Percentiles rank a stretch among this genome's conserved stretches.
Conservation (phyloP, 495 filamentous ascomycete species). For the Penicillium angulare region DNA sequence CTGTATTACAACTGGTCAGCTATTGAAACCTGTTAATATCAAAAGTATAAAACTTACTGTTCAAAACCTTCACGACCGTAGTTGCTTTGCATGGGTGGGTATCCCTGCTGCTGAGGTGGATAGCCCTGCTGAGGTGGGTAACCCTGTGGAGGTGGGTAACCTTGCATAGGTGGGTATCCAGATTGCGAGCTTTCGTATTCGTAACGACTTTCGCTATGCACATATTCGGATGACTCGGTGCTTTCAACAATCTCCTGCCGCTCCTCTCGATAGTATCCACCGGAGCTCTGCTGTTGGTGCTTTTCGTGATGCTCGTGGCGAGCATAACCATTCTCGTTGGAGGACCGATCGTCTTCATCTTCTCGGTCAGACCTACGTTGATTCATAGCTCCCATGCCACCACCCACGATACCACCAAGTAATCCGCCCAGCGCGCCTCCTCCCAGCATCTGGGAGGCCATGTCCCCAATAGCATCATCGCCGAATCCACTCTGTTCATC, state of each 20-base stretch:
- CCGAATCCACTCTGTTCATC: too few relatives aligned
- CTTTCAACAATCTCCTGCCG: conserved; percentile 14
- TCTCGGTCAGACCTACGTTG: conserved; percentile 36
- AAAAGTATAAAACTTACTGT: conserved; percentile 13
- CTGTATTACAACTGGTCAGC: conserved; percentile 15
- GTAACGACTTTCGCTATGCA: conserved; percentile 14
- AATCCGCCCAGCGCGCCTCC: conserved; percentile 51
- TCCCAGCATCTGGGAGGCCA: conserved; percentile 45
- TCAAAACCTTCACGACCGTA: conserved; percentile 12
- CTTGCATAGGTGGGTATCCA: conserved; percentile 9
- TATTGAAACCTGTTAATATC: conserved; percentile 25
- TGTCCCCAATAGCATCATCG: conserved; percentile 39
- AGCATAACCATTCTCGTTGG: conserved; percentile 11
- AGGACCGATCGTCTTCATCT: conserved; percentile 23
- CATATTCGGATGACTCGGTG: conserved; percentile 16
- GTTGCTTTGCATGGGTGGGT: conserved; percentile 4
- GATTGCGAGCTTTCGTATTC: conserved; percentile 11
- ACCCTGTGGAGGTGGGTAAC: too few relatives aligned
- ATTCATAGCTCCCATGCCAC: conserved; percentile 45
- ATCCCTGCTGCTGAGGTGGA: conserved; percentile 10
- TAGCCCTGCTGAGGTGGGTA: too few relatives aligned
- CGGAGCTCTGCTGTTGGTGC: conserved; percentile 32
- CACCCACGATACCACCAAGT: conserved; percentile 50
- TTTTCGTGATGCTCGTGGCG: conserved; percentile 27
- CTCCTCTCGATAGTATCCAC: conserved; percentile 21